phyloP scores from a whole-genome alignment of 2,329 filamentous ascomycete species.

The Piedraia hortae region DNA sequence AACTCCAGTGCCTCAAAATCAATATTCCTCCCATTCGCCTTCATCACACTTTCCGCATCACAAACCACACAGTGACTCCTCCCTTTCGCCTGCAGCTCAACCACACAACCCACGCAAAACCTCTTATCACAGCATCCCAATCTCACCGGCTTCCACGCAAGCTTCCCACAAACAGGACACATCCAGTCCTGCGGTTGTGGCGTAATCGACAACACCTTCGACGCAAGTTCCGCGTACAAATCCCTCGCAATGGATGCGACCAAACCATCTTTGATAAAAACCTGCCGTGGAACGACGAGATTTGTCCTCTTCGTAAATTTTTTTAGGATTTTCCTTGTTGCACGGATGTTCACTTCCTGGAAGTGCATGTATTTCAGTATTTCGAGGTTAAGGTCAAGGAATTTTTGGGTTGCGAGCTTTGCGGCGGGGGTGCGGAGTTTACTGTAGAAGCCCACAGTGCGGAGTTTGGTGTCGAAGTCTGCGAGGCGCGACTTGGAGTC shows the following conservation, averaged over 20 bases:
- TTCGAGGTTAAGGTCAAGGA: conserved; percentile 43
- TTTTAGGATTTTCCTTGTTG: conserved; percentile 62
- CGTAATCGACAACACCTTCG: conserved; percentile 42
- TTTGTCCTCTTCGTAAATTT: conserved; percentile 78
- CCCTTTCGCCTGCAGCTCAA: conserved; percentile 44
- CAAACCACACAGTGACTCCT: conserved; percentile 52
- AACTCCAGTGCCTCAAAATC: conserved; percentile 41
- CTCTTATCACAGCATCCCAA: conserved; percentile 42
- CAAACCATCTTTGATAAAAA: conserved; percentile 20
- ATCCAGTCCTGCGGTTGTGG: conserved; percentile 65
- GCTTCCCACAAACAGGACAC: conserved; percentile 52
- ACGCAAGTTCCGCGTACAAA: conserved; percentile 46
- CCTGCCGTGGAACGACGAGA: conserved; percentile 22
- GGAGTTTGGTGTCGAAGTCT: conserved; percentile 43
- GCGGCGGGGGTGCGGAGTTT: conserved; percentile 41
- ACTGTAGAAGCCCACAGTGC: conserved; percentile 28
- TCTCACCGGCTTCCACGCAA: conserved; percentile 60
- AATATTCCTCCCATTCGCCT: conserved; percentile 38
- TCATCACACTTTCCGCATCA: conserved; percentile 40
- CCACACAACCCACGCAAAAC: conserved; percentile 62
- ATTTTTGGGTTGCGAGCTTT: conserved; percentile 33
- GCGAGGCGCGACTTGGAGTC: conserved; percentile 40
- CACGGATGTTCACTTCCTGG: conserved; percentile 55
- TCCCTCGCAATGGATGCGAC: conserved; percentile 43
- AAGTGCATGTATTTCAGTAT: conserved; percentile 63